Percentiles rank a stretch among this genome's conserved stretches.
phyloP scores from a whole-genome alignment of 179 eudicot species.

The Gypsophila paniculata region DNA sequence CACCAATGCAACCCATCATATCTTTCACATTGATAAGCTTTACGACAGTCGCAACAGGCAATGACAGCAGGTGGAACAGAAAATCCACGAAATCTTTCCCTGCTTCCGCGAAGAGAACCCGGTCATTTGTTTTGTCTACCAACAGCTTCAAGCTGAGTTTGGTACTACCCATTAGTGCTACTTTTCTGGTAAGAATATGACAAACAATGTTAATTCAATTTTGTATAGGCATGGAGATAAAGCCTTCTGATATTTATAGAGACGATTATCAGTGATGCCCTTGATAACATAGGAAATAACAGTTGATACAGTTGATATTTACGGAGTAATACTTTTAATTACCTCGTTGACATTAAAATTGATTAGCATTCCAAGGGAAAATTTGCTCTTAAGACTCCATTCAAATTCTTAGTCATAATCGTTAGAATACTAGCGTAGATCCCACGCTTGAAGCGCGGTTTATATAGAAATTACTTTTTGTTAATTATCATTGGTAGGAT shows the following conservation, averaged over 20 bases:
- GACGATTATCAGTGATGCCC: no score
- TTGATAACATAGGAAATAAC: no score
- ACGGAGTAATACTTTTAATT: no score
- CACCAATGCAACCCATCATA: constrained; percentile 27
- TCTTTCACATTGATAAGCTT: constrained; percentile 4
- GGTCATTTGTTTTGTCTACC: constrained; percentile 14
- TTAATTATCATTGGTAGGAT: no score
- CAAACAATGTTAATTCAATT: no score
- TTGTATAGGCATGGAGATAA: not conserved
- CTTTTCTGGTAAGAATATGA: not conserved
- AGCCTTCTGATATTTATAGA: not conserved
- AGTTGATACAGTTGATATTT: not conserved
- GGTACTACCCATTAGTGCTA: constrained; percentile 8
- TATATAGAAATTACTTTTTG: no score
- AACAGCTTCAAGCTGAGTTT: constrained; percentile 22
- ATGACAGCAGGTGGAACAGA: constrained; percentile 22
- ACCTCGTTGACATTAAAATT: no score
- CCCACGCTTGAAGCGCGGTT: no score
- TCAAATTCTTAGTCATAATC: no score
- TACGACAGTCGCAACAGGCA: constrained; percentile 20
- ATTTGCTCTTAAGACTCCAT: no score
- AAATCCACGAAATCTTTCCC: constrained; percentile 27
- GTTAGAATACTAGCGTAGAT: no score
- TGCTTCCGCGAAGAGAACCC: constrained; percentile 26
- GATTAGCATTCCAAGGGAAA: no score